Conservation (phyloP, 2,329 filamentous ascomycete species). For the Zymoseptoria ardabiliae region DNA sequence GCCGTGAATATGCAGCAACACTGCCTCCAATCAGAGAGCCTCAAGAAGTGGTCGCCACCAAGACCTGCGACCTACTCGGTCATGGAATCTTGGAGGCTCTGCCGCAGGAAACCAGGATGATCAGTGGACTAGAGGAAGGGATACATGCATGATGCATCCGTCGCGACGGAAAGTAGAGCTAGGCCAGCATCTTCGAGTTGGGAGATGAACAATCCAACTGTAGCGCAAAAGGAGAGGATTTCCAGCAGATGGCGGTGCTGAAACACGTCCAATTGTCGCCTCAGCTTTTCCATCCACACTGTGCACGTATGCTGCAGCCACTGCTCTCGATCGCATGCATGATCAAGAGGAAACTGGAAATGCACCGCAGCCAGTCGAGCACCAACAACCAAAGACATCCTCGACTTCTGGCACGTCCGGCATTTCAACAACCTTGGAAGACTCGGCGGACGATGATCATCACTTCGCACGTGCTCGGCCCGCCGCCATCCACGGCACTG, state of each 20-base stretch:
- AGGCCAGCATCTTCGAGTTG: background rate
- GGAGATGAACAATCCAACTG: background rate
- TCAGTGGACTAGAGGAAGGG: background rate
- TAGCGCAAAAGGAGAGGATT: background rate
- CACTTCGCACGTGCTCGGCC: background rate
- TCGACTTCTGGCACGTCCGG: background rate
- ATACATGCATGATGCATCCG: background rate
- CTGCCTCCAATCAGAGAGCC: background rate
- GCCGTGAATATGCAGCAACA: background rate
- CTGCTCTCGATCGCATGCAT: background rate
- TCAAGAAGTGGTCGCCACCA: background rate
- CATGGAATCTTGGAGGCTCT: background rate
- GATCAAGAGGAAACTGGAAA: background rate
- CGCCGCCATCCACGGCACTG: background rate
- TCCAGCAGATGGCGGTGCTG: background rate
- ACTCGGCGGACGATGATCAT: background rate
- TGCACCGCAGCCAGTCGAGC: background rate
- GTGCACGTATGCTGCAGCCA: background rate
- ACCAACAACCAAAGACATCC: background rate
- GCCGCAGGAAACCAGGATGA: background rate
- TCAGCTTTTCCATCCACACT: background rate
- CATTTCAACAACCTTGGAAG: background rate
- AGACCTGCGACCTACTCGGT: background rate
- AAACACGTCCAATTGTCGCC: slow-evolving; percentile 1
- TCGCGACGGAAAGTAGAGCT: background rate